Evolutionary conservation across 805 yeast genomes (phyloP), one percentile per base, ranked within the genome.

Genomic region (Tetrapisispora pingtungensis): DNA sequence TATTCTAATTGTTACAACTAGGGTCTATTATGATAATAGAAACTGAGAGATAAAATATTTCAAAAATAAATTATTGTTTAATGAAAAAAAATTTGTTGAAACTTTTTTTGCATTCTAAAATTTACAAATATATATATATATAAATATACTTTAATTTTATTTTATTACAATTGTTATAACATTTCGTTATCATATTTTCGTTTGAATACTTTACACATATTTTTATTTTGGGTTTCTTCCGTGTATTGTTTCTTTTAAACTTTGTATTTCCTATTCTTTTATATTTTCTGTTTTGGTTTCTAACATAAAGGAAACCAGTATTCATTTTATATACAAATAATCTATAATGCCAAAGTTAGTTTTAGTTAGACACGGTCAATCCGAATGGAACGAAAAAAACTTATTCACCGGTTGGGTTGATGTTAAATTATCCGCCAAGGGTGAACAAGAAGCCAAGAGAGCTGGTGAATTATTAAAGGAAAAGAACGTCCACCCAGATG

Each of bases 351-450:
- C 73, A 62, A 87, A 84, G 71, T 77, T 89, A 70, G 80, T 89
- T 66, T 77, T 89, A 66, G 88, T 90, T 58, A 89, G 97, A 78
- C 97, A 89, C 89, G 97, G 97, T 62, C 96, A 90, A 77, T 85
- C 95, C 73, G 97, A 86, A 70, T 89, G 97, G 97, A 89, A 89
- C 72, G 95, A 87, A 71, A 86, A 87, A 77, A 90, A 89, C 79
- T 77, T 89, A 58, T 89, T 89, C 83, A 89, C 97, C 69, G 97
- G 97, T 65, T 89, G 97, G 97, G 97, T 90, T 52, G 97, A 89
- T 70, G 95, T 87, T 57, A 73, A 77, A 62, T 78, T 89, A 67
- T 80, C 90, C 44, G 88, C 75, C 50, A 70, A 76, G 57, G 97
- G 97, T 70, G 78, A 75, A 66, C 75, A 81, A 66, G 97, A 89